A percentile compares a stretch with the other conserved stretches of the same genome.
phyloP scores from a whole-genome alignment of 192 early-diverging fungal genomes.

The Borealophlyctis nickersoniae region DNA sequence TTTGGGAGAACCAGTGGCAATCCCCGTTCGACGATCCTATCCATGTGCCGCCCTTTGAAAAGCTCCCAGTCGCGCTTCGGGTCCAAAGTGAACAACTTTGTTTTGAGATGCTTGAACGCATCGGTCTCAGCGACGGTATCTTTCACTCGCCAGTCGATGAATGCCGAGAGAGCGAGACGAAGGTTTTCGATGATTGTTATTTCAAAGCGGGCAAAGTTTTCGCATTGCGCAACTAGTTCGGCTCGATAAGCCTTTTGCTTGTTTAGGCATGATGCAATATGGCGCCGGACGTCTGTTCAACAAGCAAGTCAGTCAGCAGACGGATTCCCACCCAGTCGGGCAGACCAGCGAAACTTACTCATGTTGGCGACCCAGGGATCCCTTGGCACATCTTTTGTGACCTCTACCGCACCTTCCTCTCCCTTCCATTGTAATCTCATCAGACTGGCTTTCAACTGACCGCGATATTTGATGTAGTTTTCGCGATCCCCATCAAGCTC shows the following conservation, averaged over 20 bases:
- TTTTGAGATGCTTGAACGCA: conserved; percentile 21
- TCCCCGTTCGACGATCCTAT: conserved; percentile 20
- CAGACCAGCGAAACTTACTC: conserved; percentile 19
- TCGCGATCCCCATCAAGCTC: conserved; percentile 35
- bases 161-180: conserved; percentile 34
- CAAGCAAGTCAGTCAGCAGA: neutral
- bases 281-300: conserved; percentile 38
- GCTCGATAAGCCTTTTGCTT: conserved; percentile 40
- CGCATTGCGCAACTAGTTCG: conserved; percentile 34
- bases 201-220: conserved; percentile 46
- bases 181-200: conserved; percentile 43
- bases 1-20: conserved; percentile 3
- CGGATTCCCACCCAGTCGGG: neutral
- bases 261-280: conserved; percentile 34
- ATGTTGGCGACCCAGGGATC: conserved; percentile 48
- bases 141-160: conserved; percentile 37
- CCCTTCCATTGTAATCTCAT: conserved; percentile 28
- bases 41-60: conserved; percentile 22
- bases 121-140: conserved; percentile 20
- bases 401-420: conserved; percentile 21
- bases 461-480: conserved; percentile 30
- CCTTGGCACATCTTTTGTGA: conserved; percentile 18
- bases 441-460: conserved; percentile 24
- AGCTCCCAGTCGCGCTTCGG: conserved; percentile 40
- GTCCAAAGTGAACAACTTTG: conserved; percentile 32